Conservation (phyloP, 768 basidiomycete genomes). For the Psilocybe sp. region DNA sequence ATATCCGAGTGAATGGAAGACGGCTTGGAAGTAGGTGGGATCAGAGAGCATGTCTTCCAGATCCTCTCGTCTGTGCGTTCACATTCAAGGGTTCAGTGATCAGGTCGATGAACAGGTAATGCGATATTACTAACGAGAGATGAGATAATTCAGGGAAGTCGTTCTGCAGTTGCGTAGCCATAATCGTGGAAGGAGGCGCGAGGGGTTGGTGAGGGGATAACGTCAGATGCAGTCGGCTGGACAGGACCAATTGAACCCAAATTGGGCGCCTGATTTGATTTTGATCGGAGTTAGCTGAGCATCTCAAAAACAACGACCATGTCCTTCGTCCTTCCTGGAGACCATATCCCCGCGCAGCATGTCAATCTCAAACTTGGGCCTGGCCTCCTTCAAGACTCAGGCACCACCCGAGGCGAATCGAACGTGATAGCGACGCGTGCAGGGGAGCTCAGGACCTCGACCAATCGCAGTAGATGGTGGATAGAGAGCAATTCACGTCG, state of each 20-base stretch:
- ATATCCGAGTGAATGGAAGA: slow-evolving; percentile 73
- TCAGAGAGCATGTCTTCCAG: slow-evolving; percentile 87
- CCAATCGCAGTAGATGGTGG: slow-evolving; percentile 82
- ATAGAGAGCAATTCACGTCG: slow-evolving; percentile 83
- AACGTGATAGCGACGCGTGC: slow-evolving; percentile 61
- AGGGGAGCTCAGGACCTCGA: slow-evolving; percentile 65
- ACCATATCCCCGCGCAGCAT: slow-evolving; percentile 68
- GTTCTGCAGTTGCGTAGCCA: slow-evolving; percentile 44
- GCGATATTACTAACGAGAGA: slow-evolving; percentile 54
- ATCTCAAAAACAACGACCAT: slow-evolving; percentile 24
- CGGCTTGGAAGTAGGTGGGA: slow-evolving; percentile 81
- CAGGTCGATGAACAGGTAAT: background rate
- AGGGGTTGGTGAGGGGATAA: background rate
- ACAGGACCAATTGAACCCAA: background rate
- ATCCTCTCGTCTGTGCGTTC: slow-evolving; percentile 67
- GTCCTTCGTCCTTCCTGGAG: slow-evolving; percentile 77
- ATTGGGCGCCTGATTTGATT: background rate
- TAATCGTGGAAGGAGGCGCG: slow-evolving; percentile 14
- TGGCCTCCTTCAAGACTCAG: slow-evolving; percentile 58
- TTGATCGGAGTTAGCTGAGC: slow-evolving; percentile 4
- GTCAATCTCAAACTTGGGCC: slow-evolving; percentile 86
- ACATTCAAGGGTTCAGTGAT: background rate
- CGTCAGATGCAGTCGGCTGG: background rate
- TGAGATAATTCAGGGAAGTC: slow-evolving; percentile 76
- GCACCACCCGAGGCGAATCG: slow-evolving; percentile 23